A percentile compares a stretch with the other conserved stretches of the same genome.
Conservation (phyloP, 31 red algal genomes). For the Asparagopsis taxiformis region DNA sequence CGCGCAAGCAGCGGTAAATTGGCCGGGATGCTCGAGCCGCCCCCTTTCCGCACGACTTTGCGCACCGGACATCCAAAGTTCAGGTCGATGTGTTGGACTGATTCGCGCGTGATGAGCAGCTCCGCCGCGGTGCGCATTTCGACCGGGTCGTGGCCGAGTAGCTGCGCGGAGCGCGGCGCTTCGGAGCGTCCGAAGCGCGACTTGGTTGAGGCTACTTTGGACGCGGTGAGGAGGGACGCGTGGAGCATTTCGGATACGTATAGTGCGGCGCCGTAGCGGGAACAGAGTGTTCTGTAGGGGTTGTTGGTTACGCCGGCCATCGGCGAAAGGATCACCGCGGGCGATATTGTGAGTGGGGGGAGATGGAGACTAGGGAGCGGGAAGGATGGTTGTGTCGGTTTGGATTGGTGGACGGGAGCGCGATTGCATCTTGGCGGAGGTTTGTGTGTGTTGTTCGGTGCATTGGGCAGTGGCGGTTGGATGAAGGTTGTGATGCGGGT, state of each 20-base stretch:
- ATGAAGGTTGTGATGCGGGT: no score
- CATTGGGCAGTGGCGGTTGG: no score
- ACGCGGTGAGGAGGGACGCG: slow-evolving; percentile 10
- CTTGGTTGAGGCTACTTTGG: neutral
- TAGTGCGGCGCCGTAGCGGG: slow-evolving; percentile 24
- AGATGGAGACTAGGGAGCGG: no score
- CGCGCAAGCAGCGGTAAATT: slow-evolving; percentile 2
- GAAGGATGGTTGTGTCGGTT: no score
- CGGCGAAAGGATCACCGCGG: no score
- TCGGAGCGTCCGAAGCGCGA: slow-evolving; percentile 11
- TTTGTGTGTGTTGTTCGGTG: no score
- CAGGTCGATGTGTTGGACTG: slow-evolving; percentile 51
- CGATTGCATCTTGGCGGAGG: no score
- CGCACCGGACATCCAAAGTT: slow-evolving; percentile 73
- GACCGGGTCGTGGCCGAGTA: slow-evolving; percentile 30
- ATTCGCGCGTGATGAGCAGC: slow-evolving; percentile 6
- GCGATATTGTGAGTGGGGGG: no score
- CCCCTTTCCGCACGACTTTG: slow-evolving; percentile 55
- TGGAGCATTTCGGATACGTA: slow-evolving; percentile 73
- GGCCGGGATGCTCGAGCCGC: slow-evolving; percentile 52
- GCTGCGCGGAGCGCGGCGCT: slow-evolving; percentile 34
- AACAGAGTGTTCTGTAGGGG: slow-evolving; percentile 56
- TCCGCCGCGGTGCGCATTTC: slow-evolving; percentile 17
- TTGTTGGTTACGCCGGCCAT: slow-evolving; percentile 71
- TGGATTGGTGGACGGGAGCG: no score